Evolutionary conservation across 2,329 filamentous ascomycete species (phyloP).

Genomic region (Clonostachys sp.): DNA sequence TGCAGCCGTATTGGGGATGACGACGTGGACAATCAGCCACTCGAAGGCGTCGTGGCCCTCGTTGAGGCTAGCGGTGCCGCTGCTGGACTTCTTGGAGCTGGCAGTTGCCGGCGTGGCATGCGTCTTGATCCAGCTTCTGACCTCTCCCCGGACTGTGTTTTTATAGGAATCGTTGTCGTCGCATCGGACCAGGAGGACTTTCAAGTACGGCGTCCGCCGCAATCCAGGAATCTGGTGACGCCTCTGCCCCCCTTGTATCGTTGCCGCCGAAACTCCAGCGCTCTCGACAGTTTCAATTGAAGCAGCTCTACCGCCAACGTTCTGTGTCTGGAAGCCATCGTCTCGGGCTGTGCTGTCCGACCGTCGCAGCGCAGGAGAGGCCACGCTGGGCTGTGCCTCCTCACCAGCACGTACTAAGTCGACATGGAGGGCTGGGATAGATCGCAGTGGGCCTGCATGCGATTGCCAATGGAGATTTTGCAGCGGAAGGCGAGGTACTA

Average conservation of each 20-base stretch:
- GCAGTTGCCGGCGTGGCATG: slow-evolving; percentile 58
- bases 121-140: slow-evolving; percentile 88
- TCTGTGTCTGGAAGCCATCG: slow-evolving; percentile 59
- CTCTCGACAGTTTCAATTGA: slow-evolving; percentile 32
- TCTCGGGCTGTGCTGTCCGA: slow-evolving; percentile 32
- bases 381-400: slow-evolving; percentile 32
- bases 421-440: slow-evolving; percentile 88
- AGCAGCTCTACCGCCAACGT: slow-evolving; percentile 33
- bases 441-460: slow-evolving; percentile 82
- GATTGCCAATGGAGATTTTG: slow-evolving; percentile 97
- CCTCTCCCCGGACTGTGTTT: slow-evolving; percentile 65
- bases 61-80: slow-evolving; percentile 39
- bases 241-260: slow-evolving; percentile 35
- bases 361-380: slow-evolving; percentile 19
- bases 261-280: slow-evolving; percentile 19
- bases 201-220: slow-evolving; percentile 88
- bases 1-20: slow-evolving; percentile 79
- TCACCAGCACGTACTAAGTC: slow-evolving; percentile 68
- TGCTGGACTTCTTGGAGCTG: slow-evolving; percentile 39
- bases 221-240: slow-evolving; percentile 94
- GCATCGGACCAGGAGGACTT: slow-evolving; percentile 82
- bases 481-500: slow-evolving; percentile 76
- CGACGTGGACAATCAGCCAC: slow-evolving; percentile 90
- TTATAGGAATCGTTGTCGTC: slow-evolving; percentile 97
- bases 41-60: slow-evolving; percentile 97